Evolutionary conservation across 805 yeast species (phyloP).

Genomic region (Yarrowia sp.): DNA sequence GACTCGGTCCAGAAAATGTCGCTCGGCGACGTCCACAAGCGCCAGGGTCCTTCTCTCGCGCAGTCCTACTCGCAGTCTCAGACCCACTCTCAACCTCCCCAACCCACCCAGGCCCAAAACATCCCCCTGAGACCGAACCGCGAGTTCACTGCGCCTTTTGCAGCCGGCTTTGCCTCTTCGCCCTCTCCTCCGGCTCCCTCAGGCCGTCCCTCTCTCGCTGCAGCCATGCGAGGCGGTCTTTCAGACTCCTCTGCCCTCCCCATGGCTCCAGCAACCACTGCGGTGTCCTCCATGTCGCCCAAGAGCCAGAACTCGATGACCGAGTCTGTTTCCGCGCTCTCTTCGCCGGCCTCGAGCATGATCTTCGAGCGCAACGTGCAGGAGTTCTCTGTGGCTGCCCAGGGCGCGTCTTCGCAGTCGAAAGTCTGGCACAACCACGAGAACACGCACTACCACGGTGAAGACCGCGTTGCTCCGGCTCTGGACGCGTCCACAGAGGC

Average conservation of each 20-base stretch:
- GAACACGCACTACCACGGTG: conserved; percentile 46
- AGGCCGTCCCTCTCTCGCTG: not conserved
- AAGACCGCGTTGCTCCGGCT: conserved; percentile 77
- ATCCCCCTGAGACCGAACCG: no score
- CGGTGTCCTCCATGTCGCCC: conserved; percentile 19
- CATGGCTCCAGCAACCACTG: conserved; percentile 6
- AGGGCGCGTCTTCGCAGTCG: not conserved
- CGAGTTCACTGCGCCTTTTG: no score
- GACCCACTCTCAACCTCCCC: no score
- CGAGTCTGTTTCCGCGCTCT: conserved; percentile 17
- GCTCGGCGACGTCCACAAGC: no score
- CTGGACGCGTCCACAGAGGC: conserved; percentile 73
- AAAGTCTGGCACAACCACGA: conserved; percentile 9
- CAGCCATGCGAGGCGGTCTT: not conserved
- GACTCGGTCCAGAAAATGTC: conserved; percentile 5
- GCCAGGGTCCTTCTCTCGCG: not conserved
- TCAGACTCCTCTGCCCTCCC: not conserved
- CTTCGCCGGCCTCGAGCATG: conserved; percentile 45
- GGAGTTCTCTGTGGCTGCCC: conserved; percentile 43
- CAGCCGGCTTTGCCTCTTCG: not conserved
- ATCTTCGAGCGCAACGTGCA: conserved; percentile 70
- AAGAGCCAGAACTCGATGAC: conserved; percentile 22
- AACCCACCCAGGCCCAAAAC: no score
- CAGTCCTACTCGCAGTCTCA: not conserved
- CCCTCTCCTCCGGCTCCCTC: not conserved